A percentile compares a stretch with the other conserved stretches of the same genome.
These are phyloP conservation scores for Epichloe uncinata DNA, from an alignment of 2,329 filamentous ascomycete species.

Conservation along the genomic window DNA sequence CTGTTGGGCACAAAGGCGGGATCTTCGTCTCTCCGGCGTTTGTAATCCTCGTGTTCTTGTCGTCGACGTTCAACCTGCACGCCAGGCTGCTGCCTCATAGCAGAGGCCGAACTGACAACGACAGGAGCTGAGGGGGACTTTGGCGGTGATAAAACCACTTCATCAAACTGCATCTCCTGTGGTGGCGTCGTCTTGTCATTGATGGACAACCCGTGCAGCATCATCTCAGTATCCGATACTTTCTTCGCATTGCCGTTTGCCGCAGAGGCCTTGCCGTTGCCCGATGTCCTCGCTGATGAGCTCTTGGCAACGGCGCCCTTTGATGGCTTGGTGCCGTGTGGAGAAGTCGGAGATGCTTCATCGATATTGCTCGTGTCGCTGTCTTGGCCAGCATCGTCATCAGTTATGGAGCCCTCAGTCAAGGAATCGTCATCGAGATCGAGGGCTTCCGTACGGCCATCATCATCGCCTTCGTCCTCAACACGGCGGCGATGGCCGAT, in stretches of 20 bases:
- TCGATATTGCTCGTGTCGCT: constrained; percentile 53
- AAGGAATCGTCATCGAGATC: constrained; percentile 53
- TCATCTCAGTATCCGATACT: constrained; percentile 42
- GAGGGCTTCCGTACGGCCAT: constrained; percentile 39
- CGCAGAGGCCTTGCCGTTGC: constrained; percentile 23
- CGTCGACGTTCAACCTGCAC: constrained; percentile 56
- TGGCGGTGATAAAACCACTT: constrained; percentile 24
- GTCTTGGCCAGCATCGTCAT: constrained; percentile 45
- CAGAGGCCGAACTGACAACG: constrained; percentile 40
- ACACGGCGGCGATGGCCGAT: constrained; percentile 55
- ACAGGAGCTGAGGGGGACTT: constrained; percentile 34
- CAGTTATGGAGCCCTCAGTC: constrained; percentile 51
- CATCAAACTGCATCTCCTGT: constrained; percentile 35
- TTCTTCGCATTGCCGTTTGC: constrained; percentile 20
- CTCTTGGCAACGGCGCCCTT: constrained; percentile 25
- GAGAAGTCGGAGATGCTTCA: constrained; percentile 38
- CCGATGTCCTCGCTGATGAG: constrained; percentile 24
- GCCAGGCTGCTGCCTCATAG: constrained; percentile 35
- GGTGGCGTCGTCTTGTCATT: constrained; percentile 26
- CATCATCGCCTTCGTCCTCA: constrained; percentile 59
- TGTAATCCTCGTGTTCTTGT: constrained; percentile 83
- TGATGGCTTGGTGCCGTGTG: constrained; percentile 26
- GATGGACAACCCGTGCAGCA: constrained; percentile 41
- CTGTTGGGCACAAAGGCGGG: constrained; percentile 89
- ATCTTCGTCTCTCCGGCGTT: constrained; percentile 74